Percentiles rank a stretch among this genome's conserved stretches.
Evolutionary conservation across 208 protist genomes (phyloP).

Genomic region (Polymyxa betae): DNA sequence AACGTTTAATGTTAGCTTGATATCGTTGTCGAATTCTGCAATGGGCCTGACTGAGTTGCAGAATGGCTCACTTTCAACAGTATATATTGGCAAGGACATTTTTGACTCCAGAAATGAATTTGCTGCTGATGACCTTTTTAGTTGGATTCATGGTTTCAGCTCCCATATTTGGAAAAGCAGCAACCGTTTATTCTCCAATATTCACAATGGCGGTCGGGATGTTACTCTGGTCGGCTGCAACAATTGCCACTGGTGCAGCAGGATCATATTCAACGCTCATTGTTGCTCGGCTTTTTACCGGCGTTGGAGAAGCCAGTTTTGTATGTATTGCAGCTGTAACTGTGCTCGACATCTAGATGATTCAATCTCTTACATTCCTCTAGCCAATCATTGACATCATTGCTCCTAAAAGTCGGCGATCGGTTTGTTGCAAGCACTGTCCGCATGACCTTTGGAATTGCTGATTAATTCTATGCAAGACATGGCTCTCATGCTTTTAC

Average conservation of each 20-base stretch:
- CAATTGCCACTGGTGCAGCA: not conserved
- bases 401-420: not conserved
- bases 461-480: not conserved
- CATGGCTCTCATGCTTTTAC: constrained; percentile 33
- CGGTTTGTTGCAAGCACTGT: not conserved
- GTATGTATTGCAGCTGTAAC: constrained; percentile 36
- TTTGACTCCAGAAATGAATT: not conserved
- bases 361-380: not conserved
- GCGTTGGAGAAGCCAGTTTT: constrained; percentile 1
- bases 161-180: not conserved
- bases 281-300: not conserved
- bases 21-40: not conserved
- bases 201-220: not conserved
- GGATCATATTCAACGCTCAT: not conserved
- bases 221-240: not conserved
- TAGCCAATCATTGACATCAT: constrained; percentile 13
- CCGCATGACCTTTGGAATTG: not conserved
- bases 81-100: not conserved
- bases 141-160: constrained; percentile 24
- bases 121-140: not conserved
- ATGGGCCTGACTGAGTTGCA: not conserved
- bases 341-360: not conserved
- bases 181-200: not conserved
- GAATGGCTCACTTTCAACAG: not conserved
- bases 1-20: not conserved